Conservation (phyloP, 495 filamentous ascomycete genomes). For the Trichocladium antarcticum region DNA sequence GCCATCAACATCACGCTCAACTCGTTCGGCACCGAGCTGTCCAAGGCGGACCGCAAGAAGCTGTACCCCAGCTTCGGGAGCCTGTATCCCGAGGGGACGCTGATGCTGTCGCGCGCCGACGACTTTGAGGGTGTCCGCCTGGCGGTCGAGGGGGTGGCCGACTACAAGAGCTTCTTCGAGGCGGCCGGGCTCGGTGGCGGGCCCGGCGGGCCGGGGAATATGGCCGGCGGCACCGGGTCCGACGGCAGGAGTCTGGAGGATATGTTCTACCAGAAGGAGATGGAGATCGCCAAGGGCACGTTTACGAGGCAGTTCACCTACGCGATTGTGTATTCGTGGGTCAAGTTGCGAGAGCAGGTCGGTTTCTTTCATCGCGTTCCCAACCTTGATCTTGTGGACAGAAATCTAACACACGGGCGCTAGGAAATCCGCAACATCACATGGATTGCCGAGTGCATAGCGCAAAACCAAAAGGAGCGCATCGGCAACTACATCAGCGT, state of each 20-base stretch:
- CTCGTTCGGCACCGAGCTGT: slow-evolving; percentile 95
- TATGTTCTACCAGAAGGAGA: slow-evolving; percentile 98
- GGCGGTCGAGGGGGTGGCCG: slow-evolving; percentile 79
- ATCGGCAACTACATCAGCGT: slow-evolving; percentile 98
- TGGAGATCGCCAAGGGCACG: slow-evolving; percentile 89
- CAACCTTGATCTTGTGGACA: background rate
- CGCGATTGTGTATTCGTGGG: slow-evolving; percentile 93
- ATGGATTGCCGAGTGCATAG: slow-evolving; percentile 99
- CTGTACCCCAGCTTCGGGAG: slow-evolving; percentile 85
- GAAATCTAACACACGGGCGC: background rate
- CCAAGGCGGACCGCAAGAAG: slow-evolving; percentile 88
- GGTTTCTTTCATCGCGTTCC: slow-evolving; percentile 18
- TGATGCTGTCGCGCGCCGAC: slow-evolving; percentile 91
- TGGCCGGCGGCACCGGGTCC: slow-evolving; percentile 61
- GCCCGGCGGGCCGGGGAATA: slow-evolving; percentile 62
- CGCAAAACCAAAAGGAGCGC: slow-evolving; percentile 97
- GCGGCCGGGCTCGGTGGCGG: slow-evolving; percentile 75
- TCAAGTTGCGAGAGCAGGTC: slow-evolving; percentile 95
- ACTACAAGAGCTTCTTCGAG: slow-evolving; percentile 94
- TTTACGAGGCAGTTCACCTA: slow-evolving; percentile 96
- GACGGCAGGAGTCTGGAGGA: slow-evolving; percentile 91
- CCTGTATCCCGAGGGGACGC: slow-evolving; percentile 84
- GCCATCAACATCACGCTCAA: slow-evolving; percentile 99
- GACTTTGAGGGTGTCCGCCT: slow-evolving; percentile 87
- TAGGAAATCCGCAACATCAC: slow-evolving; percentile 99